A percentile compares a stretch with the other conserved stretches of the same genome.
Conservation (phyloP, 768 basidiomycete genomes). For the Suillus subalutaceus region DNA sequence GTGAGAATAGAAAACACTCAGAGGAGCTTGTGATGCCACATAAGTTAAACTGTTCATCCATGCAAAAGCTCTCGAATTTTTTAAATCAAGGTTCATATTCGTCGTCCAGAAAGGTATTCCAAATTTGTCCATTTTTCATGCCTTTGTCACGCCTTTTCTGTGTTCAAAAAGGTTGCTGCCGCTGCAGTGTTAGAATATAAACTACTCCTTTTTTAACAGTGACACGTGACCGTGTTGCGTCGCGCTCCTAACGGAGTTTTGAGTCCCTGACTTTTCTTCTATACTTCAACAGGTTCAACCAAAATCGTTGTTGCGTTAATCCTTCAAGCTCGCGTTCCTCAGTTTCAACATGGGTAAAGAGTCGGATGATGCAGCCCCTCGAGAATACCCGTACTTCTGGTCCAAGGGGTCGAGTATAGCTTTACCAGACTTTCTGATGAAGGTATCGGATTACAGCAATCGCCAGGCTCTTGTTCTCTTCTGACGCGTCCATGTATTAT, state of each 20-base stretch:
- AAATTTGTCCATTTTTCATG: too few relatives aligned
- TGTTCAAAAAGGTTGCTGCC: too few relatives aligned
- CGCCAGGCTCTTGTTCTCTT: neutral
- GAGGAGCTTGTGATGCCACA: too few relatives aligned
- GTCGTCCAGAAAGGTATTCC: too few relatives aligned
- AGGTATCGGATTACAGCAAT: conserved; percentile 39
- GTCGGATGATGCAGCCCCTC: conserved; percentile 44
- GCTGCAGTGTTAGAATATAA: too few relatives aligned
- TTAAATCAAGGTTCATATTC: too few relatives aligned
- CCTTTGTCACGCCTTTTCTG: too few relatives aligned
- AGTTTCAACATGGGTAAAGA: neutral
- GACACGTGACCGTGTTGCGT: conserved; percentile 4
- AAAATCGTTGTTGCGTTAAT: too few relatives aligned
- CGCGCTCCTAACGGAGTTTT: neutral
- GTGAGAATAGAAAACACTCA: too few relatives aligned
- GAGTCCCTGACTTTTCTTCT: neutral
- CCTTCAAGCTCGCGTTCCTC: neutral
- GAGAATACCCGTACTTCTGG: conserved; percentile 57
- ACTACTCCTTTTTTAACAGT: too few relatives aligned
- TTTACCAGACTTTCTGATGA: conserved; percentile 56
- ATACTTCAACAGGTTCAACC: neutral
- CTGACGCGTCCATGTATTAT: conserved; percentile 6
- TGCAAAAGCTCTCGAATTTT: too few relatives aligned
- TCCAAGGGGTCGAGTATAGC: conserved; percentile 40
- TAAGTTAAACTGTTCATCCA: too few relatives aligned